Evolutionary conservation across 768 basidiomycete genomes (phyloP).

Genomic region (Podaxis pistillaris): DNA sequence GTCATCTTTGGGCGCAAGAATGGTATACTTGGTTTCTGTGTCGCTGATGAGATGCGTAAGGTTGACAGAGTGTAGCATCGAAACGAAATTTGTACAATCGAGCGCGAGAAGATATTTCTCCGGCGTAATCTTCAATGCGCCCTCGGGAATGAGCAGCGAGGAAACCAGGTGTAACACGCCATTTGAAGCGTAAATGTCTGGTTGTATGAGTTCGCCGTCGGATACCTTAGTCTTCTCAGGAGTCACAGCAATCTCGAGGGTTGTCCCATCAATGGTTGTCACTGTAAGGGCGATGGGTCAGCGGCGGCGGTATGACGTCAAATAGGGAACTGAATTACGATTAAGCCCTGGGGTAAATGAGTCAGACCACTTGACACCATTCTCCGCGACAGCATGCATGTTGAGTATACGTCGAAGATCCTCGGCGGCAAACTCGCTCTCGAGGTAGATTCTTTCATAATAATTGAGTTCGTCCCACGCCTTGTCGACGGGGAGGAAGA

Average conservation of each 20-base stretch:
- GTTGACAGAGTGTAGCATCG: conserved; percentile 80
- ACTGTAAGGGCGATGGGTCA: conserved; percentile 42
- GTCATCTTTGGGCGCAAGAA: conserved; percentile 90
- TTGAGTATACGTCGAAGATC: conserved; percentile 78
- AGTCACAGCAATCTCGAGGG: conserved; percentile 58
- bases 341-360: conserved; percentile 51
- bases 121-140: conserved; percentile 77
- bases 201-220: conserved; percentile 58
- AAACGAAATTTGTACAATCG: conserved; percentile 90
- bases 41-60: conserved; percentile 71
- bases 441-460: conserved; percentile 83
- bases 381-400: conserved; percentile 66
- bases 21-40: conserved; percentile 71
- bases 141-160: conserved; percentile 74
- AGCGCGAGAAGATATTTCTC: conserved; percentile 94
- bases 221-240: conserved; percentile 56
- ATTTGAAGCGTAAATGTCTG: conserved; percentile 91
- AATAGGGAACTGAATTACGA: conserved; percentile 39
- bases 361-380: conserved; percentile 65
- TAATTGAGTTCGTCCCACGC: conserved; percentile 81
- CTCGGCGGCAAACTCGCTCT: conserved; percentile 81
- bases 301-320: conserved; percentile 1
- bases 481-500: conserved; percentile 84
- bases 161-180: conserved; percentile 92
- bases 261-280: conserved; percentile 64